Evolutionary conservation across 208 protist species (phyloP).

Genomic region (Leishmania major): DNA sequence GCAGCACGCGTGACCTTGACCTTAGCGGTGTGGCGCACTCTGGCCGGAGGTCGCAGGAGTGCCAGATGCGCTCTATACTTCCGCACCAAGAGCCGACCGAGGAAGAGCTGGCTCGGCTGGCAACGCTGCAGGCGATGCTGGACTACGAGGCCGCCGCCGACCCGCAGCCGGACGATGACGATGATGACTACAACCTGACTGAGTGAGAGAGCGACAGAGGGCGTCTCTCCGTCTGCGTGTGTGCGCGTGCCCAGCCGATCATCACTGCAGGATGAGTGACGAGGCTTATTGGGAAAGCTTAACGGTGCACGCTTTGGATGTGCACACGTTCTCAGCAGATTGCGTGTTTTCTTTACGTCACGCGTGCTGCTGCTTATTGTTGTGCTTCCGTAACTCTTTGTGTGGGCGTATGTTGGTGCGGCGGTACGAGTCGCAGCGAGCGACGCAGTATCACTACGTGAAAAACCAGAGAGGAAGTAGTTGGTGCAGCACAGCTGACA

Average conservation of each 20-base stretch:
- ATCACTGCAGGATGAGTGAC: background rate
- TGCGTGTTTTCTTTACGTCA: background rate
- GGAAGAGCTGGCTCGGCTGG: constrained; percentile 62
- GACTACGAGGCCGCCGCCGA: constrained; percentile 51
- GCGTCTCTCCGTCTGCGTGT: background rate
- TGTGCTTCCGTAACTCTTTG: background rate
- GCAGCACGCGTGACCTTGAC: constrained; percentile 10
- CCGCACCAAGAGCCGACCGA: constrained; percentile 26
- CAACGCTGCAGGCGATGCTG: constrained; percentile 60
- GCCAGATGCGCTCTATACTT: constrained; percentile 11
- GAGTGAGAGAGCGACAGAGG: constrained; percentile 23
- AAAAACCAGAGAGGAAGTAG: background rate
- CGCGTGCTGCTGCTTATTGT: background rate
- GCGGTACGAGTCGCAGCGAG: background rate
- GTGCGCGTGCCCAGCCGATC: background rate
- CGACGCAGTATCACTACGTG: background rate
- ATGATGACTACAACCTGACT: constrained; percentile 50
- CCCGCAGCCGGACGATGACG: constrained; percentile 33
- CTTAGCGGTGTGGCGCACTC: constrained; percentile 1
- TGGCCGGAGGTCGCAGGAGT: constrained; percentile 17
- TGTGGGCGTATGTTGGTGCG: background rate
- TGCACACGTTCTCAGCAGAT: background rate
- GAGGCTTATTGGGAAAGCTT: background rate
- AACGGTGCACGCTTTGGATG: background rate
- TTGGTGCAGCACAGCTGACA: background rate